Evolutionary conservation across 2,329 filamentous ascomycete species (phyloP).

Genomic region (Bipolaris sorokiniana): DNA sequence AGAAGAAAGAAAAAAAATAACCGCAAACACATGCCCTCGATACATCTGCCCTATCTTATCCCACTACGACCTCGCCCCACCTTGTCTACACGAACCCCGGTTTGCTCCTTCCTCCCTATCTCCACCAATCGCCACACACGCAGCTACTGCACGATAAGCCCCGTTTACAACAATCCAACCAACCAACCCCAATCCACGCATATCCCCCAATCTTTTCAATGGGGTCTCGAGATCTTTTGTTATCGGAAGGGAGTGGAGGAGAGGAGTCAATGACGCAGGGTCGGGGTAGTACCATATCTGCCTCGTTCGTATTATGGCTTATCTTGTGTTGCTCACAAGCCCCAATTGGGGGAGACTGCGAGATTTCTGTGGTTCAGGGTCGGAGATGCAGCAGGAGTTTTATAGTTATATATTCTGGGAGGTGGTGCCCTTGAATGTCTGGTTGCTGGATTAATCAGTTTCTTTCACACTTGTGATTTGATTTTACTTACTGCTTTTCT

Average conservation of each 20-base stretch:
- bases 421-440: no score
- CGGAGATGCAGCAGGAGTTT: no score
- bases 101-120: conserved; percentile 21
- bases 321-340: no score
- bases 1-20: not conserved
- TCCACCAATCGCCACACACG: conserved; percentile 24
- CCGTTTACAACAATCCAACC: conserved; percentile 2
- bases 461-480: no score
- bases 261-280: not conserved
- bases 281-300: not conserved
- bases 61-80: conserved; percentile 11
- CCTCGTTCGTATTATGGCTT: no score
- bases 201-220: not conserved
- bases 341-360: no score
- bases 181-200: conserved; percentile 9
- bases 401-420: no score
- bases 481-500: no score
- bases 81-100: conserved; percentile 8
- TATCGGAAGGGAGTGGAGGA: not conserved
- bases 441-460: no score
- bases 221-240: conserved; percentile 16
- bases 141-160: conserved; percentile 27
- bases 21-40: not conserved
- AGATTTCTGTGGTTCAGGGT: no score
- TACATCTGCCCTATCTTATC: not conserved